A percentile compares a stretch with the other conserved stretches of the same genome.
Evolutionary conservation across 2,329 filamentous ascomycete species (phyloP).

Genomic region (Fusarium solani-melongenae): DNA sequence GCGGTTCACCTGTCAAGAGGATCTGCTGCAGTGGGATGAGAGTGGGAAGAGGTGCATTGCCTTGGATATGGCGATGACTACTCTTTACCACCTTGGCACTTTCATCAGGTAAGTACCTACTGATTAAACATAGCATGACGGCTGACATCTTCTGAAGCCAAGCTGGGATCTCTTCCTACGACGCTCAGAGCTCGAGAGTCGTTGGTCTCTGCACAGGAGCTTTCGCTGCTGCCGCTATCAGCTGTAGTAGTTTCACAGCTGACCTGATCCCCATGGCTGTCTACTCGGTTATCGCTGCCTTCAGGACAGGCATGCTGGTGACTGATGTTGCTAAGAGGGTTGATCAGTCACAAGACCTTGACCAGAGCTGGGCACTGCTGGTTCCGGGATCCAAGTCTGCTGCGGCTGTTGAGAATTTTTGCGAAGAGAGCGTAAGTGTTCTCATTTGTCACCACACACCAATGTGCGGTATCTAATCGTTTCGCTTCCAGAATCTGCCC

Average conservation of each 20-base stretch:
- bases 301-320: constrained; percentile 30
- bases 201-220: constrained; percentile 37
- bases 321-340: constrained; percentile 24
- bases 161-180: constrained; percentile 27
- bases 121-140: fast-evolving
- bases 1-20: constrained; percentile 32
- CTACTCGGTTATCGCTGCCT: constrained; percentile 20
- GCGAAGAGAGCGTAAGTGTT: neutral
- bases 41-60: constrained; percentile 31
- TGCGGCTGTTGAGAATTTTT: constrained; percentile 8
- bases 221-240: constrained; percentile 34
- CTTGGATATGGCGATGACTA: constrained; percentile 36
- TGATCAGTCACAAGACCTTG: constrained; percentile 4
- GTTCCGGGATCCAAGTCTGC: constrained; percentile 22
- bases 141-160: neutral
- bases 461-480: neutral
- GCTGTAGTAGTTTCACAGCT: constrained; percentile 32
- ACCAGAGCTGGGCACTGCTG: constrained; percentile 32
- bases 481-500: neutral
- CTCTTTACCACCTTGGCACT: constrained; percentile 31
- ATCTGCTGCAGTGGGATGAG: constrained; percentile 32
- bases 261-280: constrained; percentile 34
- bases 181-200: constrained; percentile 21
- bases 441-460: fast-evolving
- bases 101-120: constrained; percentile 15